Base-by-base conservation (phyloP, 257 asterid genomes). In the Petunia secreta region DNA sequence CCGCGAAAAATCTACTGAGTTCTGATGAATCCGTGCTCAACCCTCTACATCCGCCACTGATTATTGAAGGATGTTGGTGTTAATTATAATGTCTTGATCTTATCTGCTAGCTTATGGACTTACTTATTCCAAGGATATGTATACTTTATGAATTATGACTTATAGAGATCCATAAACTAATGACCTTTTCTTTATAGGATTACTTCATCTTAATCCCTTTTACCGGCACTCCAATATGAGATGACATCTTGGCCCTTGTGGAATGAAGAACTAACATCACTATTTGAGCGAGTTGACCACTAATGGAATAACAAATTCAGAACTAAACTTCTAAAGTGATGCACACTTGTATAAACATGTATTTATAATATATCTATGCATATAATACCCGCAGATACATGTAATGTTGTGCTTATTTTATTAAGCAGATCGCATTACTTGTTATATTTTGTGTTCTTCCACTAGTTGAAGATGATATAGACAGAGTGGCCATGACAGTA, bases 401-500 rank as follows among this genome's bases (percentile, higher is more conserved):
- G 8, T 67, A 52, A 9, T 52, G 57, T 1, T 52, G 15, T 52
- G 15, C 15, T 2, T 52, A 52, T 10, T 2, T 52, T 52, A 52
- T 52, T 52, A 52, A 52, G 57, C 15, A 52, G 4, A 10, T 52
- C 1, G 15, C 57, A 10, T 52, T 52, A 10, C 57, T 52, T 67
- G 34, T 15, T 71, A 1, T 69, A 69, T 25, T 63, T 36, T 36
- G 8, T 63, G 10, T 69, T 69, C 16, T 25, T 48, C 77, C 77
- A 71, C 34, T 71, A 71, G 38, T 34, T 34, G 11, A 46, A 46
- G 1, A 34, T 44, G 34, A 2, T 44, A 11, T 4, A 69, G 0
- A 46, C 8, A 71, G 2, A 10, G 44, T 71, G 43, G 77, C 44
- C 25, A 48, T 50, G 62, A 73, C 77, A 73, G 77, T 50, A 50